Conservation (phyloP, 2,329 filamentous ascomycete genomes). For the Botryotinia globosa region DNA sequence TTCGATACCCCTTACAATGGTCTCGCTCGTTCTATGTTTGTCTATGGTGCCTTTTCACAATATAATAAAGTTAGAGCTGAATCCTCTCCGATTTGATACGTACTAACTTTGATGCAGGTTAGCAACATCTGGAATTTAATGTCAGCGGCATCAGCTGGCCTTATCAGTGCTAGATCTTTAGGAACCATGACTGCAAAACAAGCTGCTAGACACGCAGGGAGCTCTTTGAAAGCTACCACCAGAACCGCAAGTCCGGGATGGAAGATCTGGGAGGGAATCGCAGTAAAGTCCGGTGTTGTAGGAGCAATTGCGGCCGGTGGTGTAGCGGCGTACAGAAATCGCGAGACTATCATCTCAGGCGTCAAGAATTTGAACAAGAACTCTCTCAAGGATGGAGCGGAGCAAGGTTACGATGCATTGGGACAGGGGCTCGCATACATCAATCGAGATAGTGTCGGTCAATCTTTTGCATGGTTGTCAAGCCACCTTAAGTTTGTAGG, state of each 20-base stretch:
- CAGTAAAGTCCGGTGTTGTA: slow-evolving; percentile 77
- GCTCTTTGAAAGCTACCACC: slow-evolving; percentile 23
- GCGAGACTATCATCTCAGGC: slow-evolving; percentile 60
- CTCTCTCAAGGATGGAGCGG: slow-evolving; percentile 43
- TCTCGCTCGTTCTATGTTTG: slow-evolving; percentile 57
- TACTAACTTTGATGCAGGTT: slow-evolving; percentile 43
- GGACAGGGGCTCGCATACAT: slow-evolving; percentile 54
- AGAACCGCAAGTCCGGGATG: slow-evolving; percentile 39
- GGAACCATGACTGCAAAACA: slow-evolving; percentile 27
- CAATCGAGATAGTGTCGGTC: slow-evolving; percentile 57
- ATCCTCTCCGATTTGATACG: too few relatives aligned
- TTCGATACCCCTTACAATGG: slow-evolving; percentile 85
- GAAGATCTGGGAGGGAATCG: slow-evolving; percentile 61
- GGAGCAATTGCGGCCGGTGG: slow-evolving; percentile 78
- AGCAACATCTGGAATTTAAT: slow-evolving; percentile 56
- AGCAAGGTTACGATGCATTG: slow-evolving; percentile 37
- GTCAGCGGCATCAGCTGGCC: slow-evolving; percentile 51
- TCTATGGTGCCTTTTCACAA: slow-evolving; percentile 59
- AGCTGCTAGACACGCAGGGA: slow-evolving; percentile 29
- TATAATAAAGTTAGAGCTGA: slow-evolving; percentile 50
- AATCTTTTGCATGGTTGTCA: slow-evolving; percentile 73
- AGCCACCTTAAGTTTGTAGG: slow-evolving; percentile 86
- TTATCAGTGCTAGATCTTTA: slow-evolving; percentile 40
- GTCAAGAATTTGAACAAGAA: slow-evolving; percentile 42
- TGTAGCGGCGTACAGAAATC: slow-evolving; percentile 76